These are phyloP conservation scores for Auriculariales sp. DNA, from an alignment of 768 basidiomycete genomes.

Conservation along the genomic window DNA sequence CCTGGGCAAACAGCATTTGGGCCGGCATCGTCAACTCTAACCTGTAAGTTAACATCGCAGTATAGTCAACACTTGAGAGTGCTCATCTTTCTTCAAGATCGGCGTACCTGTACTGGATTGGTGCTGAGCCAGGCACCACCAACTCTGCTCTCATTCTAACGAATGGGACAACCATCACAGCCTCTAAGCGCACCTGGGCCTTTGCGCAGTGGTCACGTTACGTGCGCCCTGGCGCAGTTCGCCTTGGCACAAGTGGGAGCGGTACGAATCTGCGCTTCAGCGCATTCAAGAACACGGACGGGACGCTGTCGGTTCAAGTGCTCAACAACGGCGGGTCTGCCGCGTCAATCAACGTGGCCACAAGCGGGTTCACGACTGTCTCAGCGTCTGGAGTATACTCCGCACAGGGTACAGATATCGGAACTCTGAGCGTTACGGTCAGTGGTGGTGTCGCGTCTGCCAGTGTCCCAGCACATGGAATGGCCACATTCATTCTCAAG, in stretches of 20 bases:
- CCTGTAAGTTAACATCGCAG: too few species aligned
- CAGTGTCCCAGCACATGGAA: background rate
- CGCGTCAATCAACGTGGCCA: background rate
- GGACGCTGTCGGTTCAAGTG: background rate
- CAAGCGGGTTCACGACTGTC: background rate
- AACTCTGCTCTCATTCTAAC: conserved; percentile 2
- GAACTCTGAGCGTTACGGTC: background rate
- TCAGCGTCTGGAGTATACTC: background rate
- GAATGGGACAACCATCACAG: background rate
- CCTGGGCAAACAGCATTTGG: conserved; percentile 2
- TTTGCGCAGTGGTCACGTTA: conserved; percentile 6
- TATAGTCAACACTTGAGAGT: too few species aligned
- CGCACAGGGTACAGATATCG: background rate
- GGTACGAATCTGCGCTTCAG: background rate
- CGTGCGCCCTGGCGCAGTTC: conserved; percentile 6
- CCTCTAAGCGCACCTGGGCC: conserved; percentile 6
- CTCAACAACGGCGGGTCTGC: background rate
- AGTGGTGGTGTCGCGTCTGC: background rate
- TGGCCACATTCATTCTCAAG: background rate
- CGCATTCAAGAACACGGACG: conserved; percentile 6
- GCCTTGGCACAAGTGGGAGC: conserved; percentile 1
- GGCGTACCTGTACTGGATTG: conserved; percentile 6
- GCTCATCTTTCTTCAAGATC: too few species aligned
- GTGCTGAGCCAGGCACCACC: conserved; percentile 3
- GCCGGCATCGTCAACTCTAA: conserved; percentile 2